phyloP scores from a whole-genome alignment of 768 basidiomycete genomes.

The Boletus eberwhitei region DNA sequence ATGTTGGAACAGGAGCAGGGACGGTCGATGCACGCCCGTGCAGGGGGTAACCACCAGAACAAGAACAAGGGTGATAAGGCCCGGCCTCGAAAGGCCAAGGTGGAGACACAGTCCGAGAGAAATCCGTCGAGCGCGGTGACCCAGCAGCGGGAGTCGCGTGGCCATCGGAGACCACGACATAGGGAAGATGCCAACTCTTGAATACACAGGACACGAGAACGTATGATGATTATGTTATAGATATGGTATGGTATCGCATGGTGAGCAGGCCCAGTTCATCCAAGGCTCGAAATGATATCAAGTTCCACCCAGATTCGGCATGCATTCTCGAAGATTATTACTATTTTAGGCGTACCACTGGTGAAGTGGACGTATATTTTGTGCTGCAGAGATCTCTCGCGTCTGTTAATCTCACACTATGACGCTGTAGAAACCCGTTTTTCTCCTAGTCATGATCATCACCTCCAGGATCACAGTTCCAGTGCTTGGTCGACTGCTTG shows the following conservation, averaged over 20 bases:
- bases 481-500: neutral
- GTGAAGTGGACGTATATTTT: neutral
- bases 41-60: neutral
- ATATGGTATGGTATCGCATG: neutral
- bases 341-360: neutral
- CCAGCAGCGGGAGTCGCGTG: slow-evolving; percentile 2
- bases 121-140: neutral
- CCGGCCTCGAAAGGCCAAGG: slow-evolving; percentile 9
- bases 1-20: slow-evolving; percentile 17
- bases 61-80: slow-evolving; percentile 6
- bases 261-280: neutral
- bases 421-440: neutral
- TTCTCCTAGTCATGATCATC: neutral
- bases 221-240: neutral
- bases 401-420: neutral
- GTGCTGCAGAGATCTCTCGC: neutral
- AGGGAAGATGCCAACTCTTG: neutral
- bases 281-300: neutral
- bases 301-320: neutral
- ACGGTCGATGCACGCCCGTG: neutral
- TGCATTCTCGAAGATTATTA: neutral
- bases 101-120: neutral
- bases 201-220: neutral
- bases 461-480: too few species aligned
- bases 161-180: neutral